phyloP scores from a whole-genome alignment of 306 rosid species.

The Gastrolobium bilobum region DNA sequence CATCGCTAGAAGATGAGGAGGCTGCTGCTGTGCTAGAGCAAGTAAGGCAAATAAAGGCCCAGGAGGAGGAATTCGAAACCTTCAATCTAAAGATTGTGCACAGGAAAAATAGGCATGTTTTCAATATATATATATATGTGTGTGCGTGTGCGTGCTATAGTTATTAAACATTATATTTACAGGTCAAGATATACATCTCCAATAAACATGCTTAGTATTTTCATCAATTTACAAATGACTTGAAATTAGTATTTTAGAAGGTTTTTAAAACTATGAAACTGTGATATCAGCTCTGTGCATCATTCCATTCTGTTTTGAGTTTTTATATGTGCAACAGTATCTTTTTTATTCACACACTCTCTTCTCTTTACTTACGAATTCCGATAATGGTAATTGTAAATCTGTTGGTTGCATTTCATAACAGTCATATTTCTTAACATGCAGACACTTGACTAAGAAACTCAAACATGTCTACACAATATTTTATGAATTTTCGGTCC shows the following conservation, averaged over 20 bases:
- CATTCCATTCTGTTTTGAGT: not conserved
- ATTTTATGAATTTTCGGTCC: not conserved
- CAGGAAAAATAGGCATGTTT: slow-evolving; percentile 83
- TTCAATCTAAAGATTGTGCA: slow-evolving; percentile 93
- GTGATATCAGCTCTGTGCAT: not conserved
- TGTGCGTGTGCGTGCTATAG: slow-evolving; percentile 1
- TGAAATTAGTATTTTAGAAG: not conserved
- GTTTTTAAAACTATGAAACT: not conserved
- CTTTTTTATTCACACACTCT: not conserved
- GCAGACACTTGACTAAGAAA: not conserved
- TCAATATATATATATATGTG: not conserved
- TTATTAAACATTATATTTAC: slow-evolving; percentile 24
- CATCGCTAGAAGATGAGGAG: slow-evolving; percentile 87
- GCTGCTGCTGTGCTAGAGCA: slow-evolving; percentile 94
- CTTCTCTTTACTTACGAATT: not conserved
- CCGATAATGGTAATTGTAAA: slow-evolving; percentile 17
- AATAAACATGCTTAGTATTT: slow-evolving; percentile 8
- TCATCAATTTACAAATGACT: slow-evolving; percentile 12
- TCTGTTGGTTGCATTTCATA: slow-evolving; percentile 5
- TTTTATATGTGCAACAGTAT: not conserved
- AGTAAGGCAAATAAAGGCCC: slow-evolving; percentile 88
- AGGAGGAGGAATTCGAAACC: slow-evolving; percentile 91
- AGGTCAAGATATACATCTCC: not conserved
- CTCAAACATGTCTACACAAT: not conserved
- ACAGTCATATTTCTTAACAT: not conserved